A percentile compares a stretch with the other conserved stretches of the same genome.
Conservation (phyloP, 208 protist genomes). For the Leishmania tarentolae region DNA sequence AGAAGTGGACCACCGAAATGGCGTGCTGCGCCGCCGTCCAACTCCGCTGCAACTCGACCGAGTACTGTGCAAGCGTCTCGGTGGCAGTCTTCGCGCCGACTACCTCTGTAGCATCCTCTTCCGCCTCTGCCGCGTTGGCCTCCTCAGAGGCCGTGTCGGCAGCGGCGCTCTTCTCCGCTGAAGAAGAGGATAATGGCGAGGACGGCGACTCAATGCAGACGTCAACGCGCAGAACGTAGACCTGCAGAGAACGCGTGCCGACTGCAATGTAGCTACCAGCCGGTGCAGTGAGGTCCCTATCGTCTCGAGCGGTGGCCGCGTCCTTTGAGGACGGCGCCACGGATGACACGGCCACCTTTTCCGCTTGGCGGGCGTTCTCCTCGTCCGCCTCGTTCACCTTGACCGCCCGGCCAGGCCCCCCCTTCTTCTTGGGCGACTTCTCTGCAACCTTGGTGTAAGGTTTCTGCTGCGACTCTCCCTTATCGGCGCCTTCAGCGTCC, state of each 20-base stretch:
- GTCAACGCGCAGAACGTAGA: conserved; percentile 76
- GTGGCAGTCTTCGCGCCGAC: background rate
- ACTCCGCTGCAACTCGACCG: conserved; percentile 45
- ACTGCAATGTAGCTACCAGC: conserved; percentile 80
- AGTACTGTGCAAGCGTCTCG: conserved; percentile 28
- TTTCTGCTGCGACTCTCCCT: conserved; percentile 5
- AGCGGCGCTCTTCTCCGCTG: background rate
- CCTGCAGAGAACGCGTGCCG: conserved; percentile 77
- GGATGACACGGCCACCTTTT: background rate
- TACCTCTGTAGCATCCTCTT: background rate
- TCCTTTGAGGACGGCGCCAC: background rate
- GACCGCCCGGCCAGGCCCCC: background rate
- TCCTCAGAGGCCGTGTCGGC: conserved; percentile 1
- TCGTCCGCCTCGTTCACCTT: background rate
- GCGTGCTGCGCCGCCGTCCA: conserved; percentile 91
- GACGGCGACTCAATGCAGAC: conserved; percentile 22
- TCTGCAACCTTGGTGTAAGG: background rate
- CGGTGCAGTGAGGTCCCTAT: conserved; percentile 36
- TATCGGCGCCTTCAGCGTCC: conserved; percentile 4
- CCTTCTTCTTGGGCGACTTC: background rate
- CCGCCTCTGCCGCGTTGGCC: background rate
- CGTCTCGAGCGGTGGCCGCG: background rate
- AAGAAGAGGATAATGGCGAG: background rate
- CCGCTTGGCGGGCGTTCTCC: background rate
- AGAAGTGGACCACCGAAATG: conserved; percentile 83